Conservation (phyloP, 1,284 basidiomycete genomes). For the Vanrija pseudolonga region DNA sequence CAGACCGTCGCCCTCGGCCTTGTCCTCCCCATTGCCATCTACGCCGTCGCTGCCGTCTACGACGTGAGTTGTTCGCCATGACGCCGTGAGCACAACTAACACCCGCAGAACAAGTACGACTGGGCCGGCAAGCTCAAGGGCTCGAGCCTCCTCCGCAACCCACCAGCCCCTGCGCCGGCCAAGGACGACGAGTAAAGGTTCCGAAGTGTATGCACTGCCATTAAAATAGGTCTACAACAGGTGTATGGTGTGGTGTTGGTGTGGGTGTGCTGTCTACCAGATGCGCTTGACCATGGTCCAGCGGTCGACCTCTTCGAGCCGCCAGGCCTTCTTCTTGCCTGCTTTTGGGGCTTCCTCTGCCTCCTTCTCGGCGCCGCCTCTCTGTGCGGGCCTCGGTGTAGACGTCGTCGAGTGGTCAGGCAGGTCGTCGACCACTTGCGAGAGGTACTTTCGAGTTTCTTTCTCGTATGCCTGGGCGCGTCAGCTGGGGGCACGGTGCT, state of each 20-base stretch:
- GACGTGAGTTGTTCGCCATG: conserved; percentile 35
- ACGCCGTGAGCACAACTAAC: background rate
- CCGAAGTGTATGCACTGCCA: conserved; percentile 15
- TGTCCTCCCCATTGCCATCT: conserved; percentile 39
- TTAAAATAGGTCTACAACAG: conserved; percentile 16
- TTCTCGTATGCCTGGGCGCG: conserved; percentile 66
- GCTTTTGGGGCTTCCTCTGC: conserved; percentile 27
- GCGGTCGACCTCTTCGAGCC: conserved; percentile 78
- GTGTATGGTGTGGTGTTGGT: background rate
- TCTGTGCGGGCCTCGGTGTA: background rate
- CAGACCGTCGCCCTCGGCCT: conserved; percentile 35
- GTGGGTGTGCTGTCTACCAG: conserved; percentile 56
- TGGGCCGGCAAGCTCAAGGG: conserved; percentile 44
- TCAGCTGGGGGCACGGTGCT: background rate
- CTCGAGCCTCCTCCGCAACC: conserved; percentile 25
- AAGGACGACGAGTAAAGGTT: conserved; percentile 10
- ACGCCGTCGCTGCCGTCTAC: conserved; percentile 20
- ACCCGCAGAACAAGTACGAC: conserved; percentile 34
- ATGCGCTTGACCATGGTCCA: conserved; percentile 94
- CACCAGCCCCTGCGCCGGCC: conserved; percentile 12
- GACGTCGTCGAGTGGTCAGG: conserved; percentile 49
- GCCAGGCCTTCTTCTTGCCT: conserved; percentile 58
- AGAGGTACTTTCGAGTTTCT: conserved; percentile 67
- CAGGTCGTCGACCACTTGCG: conserved; percentile 66
- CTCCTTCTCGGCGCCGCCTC: conserved; percentile 57